Evolutionary conservation across 2,329 filamentous ascomycete species (phyloP), one percentile per base, ranked within the genome.

Genomic region (Xylariaceae sp.): DNA sequence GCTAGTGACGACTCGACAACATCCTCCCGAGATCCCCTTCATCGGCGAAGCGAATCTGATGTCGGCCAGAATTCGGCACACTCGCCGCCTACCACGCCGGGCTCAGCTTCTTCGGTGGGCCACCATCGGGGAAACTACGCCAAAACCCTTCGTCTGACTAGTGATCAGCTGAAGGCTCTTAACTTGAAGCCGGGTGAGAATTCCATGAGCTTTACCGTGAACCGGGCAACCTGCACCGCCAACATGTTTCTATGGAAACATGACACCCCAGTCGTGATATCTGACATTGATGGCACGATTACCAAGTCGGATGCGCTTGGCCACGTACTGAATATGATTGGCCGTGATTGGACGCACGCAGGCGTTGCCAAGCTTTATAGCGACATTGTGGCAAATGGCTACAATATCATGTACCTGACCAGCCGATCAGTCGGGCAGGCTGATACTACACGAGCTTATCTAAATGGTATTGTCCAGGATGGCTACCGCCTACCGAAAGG

Each of bases 381-480:
- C 46, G 95, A 99, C 63, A 99, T 99, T 62, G 85, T 86, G 1
- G 85, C 87, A 64, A 99, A 99, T 66, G 94, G 94, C 6, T 99
- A 97, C 78, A 97, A 99, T 70, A 95, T 99, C 67, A 91, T 99
- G 81, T 99, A 99, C 69, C 80, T 99, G 43, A 99, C 94, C 0
- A 95, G 89, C 68, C 86, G 94, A 48, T 94, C 89, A 13, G 92
- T 97, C 43, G 95, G 94, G 0, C 92, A 95, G 71, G 89, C 94
- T 15, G 94, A 99, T 71, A 91, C 78, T 0, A 99, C 94, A 1
- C 79, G 94, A 54, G 83, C 89, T 0, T 99, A 99, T 69, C 79
- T 99, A 2, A 87, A 92, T 55, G 91, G 92, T 22, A 90, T 99
- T 19, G 78, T 85, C 8, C 94, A 99, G 70, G 92, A 96, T 54